Conservation (phyloP, 2,329 filamentous ascomycete genomes). For the Curvularia eragrostidis region DNA sequence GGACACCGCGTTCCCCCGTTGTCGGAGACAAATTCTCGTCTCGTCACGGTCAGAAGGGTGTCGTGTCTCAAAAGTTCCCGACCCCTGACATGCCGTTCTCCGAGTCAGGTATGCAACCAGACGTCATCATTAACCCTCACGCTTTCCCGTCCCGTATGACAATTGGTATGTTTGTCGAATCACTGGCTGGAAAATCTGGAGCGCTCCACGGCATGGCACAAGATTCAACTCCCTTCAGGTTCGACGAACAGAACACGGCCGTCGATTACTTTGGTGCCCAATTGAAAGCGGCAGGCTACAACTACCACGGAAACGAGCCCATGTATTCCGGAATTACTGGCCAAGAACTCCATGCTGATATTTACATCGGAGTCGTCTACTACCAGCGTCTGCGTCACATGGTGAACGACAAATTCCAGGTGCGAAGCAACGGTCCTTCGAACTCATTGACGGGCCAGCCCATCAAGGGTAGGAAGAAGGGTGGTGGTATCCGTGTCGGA, state of each 20-base stretch:
- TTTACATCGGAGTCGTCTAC: slow-evolving; percentile 96
- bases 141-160: slow-evolving; percentile 99
- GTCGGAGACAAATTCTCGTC: slow-evolving; percentile 99
- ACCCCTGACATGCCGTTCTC: slow-evolving; percentile 94
- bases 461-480: slow-evolving; percentile 94
- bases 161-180: slow-evolving; percentile 99
- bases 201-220: slow-evolving; percentile 95
- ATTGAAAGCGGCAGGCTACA: slow-evolving; percentile 88
- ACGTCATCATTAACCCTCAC: slow-evolving; percentile 99
- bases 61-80: slow-evolving; percentile 95
- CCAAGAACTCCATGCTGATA: slow-evolving; percentile 66
- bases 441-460: slow-evolving; percentile 71
- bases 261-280: slow-evolving; percentile 96
- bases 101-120: slow-evolving; percentile 94
- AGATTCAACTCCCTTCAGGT: slow-evolving; percentile 93
- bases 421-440: not conserved
- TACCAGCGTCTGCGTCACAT: slow-evolving; percentile 98
- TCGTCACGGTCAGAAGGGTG: slow-evolving; percentile 97
- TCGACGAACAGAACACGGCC: slow-evolving; percentile 89
- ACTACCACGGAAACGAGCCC: slow-evolving; percentile 97
- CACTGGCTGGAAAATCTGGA: slow-evolving; percentile 91
- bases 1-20: slow-evolving; percentile 85
- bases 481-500: slow-evolving; percentile 97
- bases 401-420: slow-evolving; percentile 99
- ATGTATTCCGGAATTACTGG: slow-evolving; percentile 99